Percentiles rank a stretch among this genome's conserved stretches.
phyloP scores from a whole-genome alignment of 176 grass and related monocot species.

The Thalia dealbata region DNA sequence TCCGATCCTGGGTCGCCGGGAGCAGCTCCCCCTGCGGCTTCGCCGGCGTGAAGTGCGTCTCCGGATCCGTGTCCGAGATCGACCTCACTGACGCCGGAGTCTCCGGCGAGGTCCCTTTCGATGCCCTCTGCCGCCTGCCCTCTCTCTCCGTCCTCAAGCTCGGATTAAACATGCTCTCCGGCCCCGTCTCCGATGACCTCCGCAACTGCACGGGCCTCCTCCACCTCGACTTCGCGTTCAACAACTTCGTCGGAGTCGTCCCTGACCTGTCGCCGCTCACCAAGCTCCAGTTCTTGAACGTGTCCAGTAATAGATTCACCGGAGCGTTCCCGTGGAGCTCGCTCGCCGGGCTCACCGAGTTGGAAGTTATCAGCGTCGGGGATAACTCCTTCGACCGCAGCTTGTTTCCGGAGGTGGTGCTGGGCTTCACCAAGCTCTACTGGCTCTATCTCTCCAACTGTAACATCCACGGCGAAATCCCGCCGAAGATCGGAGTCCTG shows the following conservation, averaged over 20 bases:
- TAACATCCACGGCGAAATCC: slow-evolving; percentile 43
- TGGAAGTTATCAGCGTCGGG: slow-evolving; percentile 48
- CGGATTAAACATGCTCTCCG: slow-evolving; percentile 31
- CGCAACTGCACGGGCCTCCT: slow-evolving; percentile 27
- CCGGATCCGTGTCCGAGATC: slow-evolving; percentile 22
- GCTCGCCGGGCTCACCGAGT: slow-evolving; percentile 25
- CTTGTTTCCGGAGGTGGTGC: slow-evolving; percentile 38
- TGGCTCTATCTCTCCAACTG: slow-evolving; percentile 44
- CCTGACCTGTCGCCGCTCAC: slow-evolving; percentile 47
- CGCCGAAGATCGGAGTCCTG: slow-evolving; percentile 48
- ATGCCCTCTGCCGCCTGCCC: slow-evolving; percentile 29
- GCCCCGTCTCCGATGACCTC: slow-evolving; percentile 31
- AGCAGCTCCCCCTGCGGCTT: slow-evolving; percentile 36
- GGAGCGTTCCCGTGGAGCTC: slow-evolving; percentile 68
- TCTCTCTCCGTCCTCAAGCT: slow-evolving; percentile 41
- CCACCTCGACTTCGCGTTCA: slow-evolving; percentile 50
- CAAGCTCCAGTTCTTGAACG: slow-evolving; percentile 37
- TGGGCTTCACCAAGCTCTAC: slow-evolving; percentile 35
- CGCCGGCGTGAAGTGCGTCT: slow-evolving; percentile 41
- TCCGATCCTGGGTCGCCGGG: slow-evolving; percentile 36
- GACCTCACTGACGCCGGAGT: neutral
- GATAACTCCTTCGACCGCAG: slow-evolving; percentile 32
- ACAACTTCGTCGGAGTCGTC: slow-evolving; percentile 30
- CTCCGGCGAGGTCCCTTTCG: slow-evolving; percentile 26
- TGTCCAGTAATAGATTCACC: slow-evolving; percentile 41